phyloP scores from a whole-genome alignment of 2,329 filamentous ascomycete genomes.

The Monosporascus ibericus region DNA sequence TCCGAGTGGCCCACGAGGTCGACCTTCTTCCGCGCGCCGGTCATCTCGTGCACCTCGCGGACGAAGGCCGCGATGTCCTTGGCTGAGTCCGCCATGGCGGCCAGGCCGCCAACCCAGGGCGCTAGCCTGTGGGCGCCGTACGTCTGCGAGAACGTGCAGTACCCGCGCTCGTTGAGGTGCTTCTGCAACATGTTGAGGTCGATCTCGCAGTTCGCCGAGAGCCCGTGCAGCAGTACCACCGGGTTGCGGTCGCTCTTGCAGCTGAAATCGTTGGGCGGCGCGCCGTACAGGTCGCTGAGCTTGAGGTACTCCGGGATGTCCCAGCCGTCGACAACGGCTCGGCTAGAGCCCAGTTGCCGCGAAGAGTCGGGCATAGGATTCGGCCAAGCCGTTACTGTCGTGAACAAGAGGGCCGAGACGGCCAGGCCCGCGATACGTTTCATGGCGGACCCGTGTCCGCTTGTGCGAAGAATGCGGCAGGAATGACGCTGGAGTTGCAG shows the following conservation, averaged over 20 bases:
- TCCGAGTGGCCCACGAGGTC: slow-evolving; percentile 38
- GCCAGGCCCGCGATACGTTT: background rate
- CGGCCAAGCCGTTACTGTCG: background rate
- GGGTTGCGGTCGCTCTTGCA: slow-evolving; percentile 24
- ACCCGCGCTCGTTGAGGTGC: slow-evolving; percentile 25
- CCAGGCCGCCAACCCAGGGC: slow-evolving; percentile 31
- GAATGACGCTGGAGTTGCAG: too few relatives aligned
- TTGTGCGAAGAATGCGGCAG: background rate
- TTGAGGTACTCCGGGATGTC: slow-evolving; percentile 12
- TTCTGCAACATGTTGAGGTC: slow-evolving; percentile 21
- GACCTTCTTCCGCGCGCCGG: slow-evolving; percentile 27
- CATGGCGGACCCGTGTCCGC: background rate
- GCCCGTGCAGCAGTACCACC: slow-evolving; percentile 43
- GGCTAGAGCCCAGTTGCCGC: background rate
- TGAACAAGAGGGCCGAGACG: background rate
- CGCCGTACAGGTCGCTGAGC: slow-evolving; percentile 15
- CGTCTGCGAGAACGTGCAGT: slow-evolving; percentile 35
- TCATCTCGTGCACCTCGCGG: slow-evolving; percentile 26
- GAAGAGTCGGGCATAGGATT: background rate
- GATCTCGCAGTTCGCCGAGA: slow-evolving; percentile 16
- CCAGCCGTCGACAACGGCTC: background rate
- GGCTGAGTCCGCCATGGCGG: slow-evolving; percentile 31
- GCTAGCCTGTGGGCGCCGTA: slow-evolving; percentile 33
- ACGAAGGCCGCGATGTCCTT: slow-evolving; percentile 33
- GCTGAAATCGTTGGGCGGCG: slow-evolving; percentile 18